A percentile compares a stretch with the other conserved stretches of the same genome.
phyloP scores from a whole-genome alignment of 805 yeast genomes.

The Gaillardinia entomophila region DNA sequence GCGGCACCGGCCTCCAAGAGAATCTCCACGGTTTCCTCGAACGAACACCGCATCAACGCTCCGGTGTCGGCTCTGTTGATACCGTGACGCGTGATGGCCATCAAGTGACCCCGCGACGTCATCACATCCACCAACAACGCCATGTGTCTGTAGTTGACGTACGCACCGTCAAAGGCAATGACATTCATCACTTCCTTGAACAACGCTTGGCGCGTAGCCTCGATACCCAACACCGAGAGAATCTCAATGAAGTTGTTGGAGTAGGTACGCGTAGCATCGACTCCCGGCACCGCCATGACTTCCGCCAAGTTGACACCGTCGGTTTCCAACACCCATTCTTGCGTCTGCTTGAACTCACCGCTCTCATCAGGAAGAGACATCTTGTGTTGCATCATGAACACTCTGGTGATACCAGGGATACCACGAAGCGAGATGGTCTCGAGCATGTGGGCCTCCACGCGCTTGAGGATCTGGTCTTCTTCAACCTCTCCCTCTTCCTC shows the following conservation, averaged over 20 bases:
- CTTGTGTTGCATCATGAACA: constrained; percentile 84
- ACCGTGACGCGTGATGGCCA: constrained; percentile 99
- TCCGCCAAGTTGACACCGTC: constrained; percentile 96
- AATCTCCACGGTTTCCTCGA: constrained; percentile 98
- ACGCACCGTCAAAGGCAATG: constrained; percentile 99
- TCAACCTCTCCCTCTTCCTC: constrained; percentile 94
- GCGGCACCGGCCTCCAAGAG: constrained; percentile 96
- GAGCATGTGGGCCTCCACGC: constrained; percentile 93
- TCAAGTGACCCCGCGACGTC: constrained; percentile 97
- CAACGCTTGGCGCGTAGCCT: constrained; percentile 93
- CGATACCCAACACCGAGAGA: constrained; percentile 93
- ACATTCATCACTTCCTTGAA: constrained; percentile 94
- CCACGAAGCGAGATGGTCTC: constrained; percentile 94
- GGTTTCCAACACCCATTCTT: constrained; percentile 98
- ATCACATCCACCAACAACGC: constrained; percentile 95
- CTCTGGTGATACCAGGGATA: constrained; percentile 88
- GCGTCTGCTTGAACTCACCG: constrained; percentile 84
- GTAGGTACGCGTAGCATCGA: constrained; percentile 83
- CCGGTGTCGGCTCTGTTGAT: constrained; percentile 98
- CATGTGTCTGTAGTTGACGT: constrained; percentile 97
- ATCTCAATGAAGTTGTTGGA: constrained; percentile 96
- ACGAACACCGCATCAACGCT: constrained; percentile 98
- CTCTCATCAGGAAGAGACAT: constrained; percentile 64
- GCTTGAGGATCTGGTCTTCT: constrained; percentile 93
- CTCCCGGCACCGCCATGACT: constrained; percentile 93